phyloP scores from a whole-genome alignment of 257 asterid species.

The Solanum tarijense region DNA sequence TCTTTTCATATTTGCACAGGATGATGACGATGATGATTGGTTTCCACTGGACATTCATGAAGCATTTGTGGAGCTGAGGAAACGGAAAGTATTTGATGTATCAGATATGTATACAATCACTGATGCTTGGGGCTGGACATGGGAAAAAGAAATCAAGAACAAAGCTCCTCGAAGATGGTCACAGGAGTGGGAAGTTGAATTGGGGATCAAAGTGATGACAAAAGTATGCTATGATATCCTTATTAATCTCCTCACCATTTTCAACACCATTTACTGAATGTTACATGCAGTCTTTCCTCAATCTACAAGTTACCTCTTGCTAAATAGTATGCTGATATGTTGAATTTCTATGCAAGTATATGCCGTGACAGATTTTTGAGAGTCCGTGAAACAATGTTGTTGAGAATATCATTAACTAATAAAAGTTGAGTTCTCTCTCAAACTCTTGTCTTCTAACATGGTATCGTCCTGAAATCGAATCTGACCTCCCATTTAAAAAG shows the following conservation, averaged over 20 bases:
- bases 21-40: slow-evolving; percentile 94
- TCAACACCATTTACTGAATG: background rate
- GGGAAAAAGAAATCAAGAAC: slow-evolving; percentile 85
- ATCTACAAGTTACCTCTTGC: background rate
- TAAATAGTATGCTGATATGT: background rate
- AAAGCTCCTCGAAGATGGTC: slow-evolving; percentile 91
- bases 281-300: background rate
- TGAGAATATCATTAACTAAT: background rate
- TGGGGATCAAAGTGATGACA: slow-evolving; percentile 73
- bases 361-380: background rate
- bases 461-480: background rate
- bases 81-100: slow-evolving; percentile 76
- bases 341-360: background rate
- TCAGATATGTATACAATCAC: slow-evolving; percentile 92
- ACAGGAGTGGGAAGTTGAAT: slow-evolving; percentile 97
- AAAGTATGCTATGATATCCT: slow-evolving; percentile 30
- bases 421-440: too few species aligned
- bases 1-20: slow-evolving; percentile 28
- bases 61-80: slow-evolving; percentile 82
- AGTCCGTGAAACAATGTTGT: background rate
- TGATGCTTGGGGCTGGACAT: slow-evolving; percentile 99
- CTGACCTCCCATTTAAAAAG: background rate
- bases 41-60: slow-evolving; percentile 85
- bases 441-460: too few species aligned
- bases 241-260: background rate